Evolutionary conservation across 768 basidiomycete genomes (phyloP), one percentile per base, ranked within the genome.

Genomic region (Tricholoma flavovirens): DNA sequence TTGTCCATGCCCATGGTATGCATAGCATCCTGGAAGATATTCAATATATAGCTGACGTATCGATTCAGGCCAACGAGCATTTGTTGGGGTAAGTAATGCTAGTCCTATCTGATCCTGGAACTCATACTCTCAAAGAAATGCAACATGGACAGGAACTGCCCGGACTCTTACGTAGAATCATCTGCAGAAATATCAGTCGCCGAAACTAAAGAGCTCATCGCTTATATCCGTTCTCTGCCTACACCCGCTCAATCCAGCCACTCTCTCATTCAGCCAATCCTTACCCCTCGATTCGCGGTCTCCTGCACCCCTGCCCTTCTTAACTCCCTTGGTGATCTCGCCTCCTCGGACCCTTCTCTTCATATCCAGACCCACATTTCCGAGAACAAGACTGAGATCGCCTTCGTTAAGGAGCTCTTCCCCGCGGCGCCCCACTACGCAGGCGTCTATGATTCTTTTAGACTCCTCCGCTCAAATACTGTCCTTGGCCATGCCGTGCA

Each of bases 221-320:
- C 75, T 0, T 73, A 95, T 71, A 86, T 97, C 64, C 81, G 81
- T 36, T 66, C 78, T 4, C 71, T 92, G 49, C 69, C 80, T 2
- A 66, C 68, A 1, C 58, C 61, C 6, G 63, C 71, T 26, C 52
- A 64, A 22, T 56, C 62, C 26, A 59, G 54, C 9, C 63, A 67
- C 56, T 77, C 83, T 1, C 82, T 95, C 6, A 88, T 98, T 9
- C 89, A 90, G 55, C 96, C 96, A 4, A 84, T 93, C 64, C 73
- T 98, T 42, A 98, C 96, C 0, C 96, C 96, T 12, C 89, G 96
- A n/a, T 98, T 98, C 69, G 96, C 96, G 21, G 88, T 98, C 56
- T 86, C 90, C 10, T 96, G 93, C 71, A 84, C 93, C 0, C 69
- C 77, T 11, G 72, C 80, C n/a, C 82, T 95, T 29, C 78, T 98